A percentile compares a stretch with the other conserved stretches of the same genome.
Conservation (phyloP, 2,329 filamentous ascomycete genomes). For the Penicillium fuscoglaucum region DNA sequence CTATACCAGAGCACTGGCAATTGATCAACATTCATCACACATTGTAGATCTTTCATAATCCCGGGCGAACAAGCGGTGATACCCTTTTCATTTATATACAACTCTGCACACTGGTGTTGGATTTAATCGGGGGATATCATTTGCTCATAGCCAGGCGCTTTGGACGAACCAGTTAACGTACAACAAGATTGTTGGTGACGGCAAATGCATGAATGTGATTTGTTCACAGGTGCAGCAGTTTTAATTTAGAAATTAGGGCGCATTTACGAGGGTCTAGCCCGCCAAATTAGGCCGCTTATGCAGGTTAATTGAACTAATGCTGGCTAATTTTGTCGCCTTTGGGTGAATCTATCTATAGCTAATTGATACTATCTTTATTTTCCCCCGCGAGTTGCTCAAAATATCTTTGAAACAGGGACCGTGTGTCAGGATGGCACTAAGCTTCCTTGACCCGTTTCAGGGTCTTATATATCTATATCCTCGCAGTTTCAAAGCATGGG, state of each 20-base stretch:
- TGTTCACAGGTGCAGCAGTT: neutral
- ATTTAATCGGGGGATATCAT: neutral
- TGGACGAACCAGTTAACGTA: constrained; percentile 12
- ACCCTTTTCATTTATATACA: neutral
- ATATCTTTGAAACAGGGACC: constrained; percentile 26
- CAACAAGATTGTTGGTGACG: constrained; percentile 15
- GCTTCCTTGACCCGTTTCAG: constrained; percentile 14
- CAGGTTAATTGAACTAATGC: constrained; percentile 10
- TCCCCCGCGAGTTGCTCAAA: constrained; percentile 12
- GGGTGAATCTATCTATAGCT: constrained; percentile 24
- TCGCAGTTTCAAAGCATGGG: constrained; percentile 1
- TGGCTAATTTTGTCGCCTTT: constrained; percentile 24
- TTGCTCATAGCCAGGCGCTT: constrained; percentile 13
- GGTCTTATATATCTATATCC: constrained; percentile 18
- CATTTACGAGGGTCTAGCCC: constrained; percentile 4
- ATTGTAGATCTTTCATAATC: neutral
- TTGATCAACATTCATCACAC: neutral
- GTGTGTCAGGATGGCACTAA: constrained; percentile 16
- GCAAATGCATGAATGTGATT: constrained; percentile 5
- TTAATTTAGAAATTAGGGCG: constrained; percentile 12
- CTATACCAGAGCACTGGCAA: neutral
- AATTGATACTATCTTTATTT: constrained; percentile 25
- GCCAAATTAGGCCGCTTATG: neutral
- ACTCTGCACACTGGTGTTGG: neutral
- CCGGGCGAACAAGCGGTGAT: neutral